Evolutionary conservation across 768 basidiomycete species (phyloP).

Genomic region (Gautieria morchelliformis): DNA sequence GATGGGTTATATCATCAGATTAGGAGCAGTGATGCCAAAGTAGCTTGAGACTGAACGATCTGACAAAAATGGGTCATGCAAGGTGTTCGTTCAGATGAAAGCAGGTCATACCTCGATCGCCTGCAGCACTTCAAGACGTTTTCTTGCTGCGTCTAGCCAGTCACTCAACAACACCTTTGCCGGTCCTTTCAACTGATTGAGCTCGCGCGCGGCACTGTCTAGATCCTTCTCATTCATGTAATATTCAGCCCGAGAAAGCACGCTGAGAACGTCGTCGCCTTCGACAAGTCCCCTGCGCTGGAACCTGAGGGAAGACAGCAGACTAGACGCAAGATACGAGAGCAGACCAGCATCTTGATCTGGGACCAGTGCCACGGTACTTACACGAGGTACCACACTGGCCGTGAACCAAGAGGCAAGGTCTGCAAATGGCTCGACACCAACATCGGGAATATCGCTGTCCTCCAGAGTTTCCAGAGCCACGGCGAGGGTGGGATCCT

Average conservation of each 20-base stretch:
- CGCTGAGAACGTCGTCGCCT: constrained; percentile 79
- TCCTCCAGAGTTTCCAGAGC: constrained; percentile 60
- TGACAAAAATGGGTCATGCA: not conserved
- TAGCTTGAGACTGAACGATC: not conserved
- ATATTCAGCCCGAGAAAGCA: constrained; percentile 81
- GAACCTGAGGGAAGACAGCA: constrained; percentile 70
- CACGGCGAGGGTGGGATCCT: constrained; percentile 57
- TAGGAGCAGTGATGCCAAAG: not conserved
- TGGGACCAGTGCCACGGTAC: constrained; percentile 87
- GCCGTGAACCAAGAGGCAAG: constrained; percentile 86
- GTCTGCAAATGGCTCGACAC: constrained; percentile 82
- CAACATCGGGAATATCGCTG: constrained; percentile 67
- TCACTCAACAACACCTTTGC: constrained; percentile 67
- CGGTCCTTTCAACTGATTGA: constrained; percentile 83
- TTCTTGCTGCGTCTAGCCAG: constrained; percentile 86
- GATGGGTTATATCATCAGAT: not conserved
- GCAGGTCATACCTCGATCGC: constrained; percentile 61
- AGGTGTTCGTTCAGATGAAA: not conserved
- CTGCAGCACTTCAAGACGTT: constrained; percentile 84
- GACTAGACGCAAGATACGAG: constrained; percentile 74
- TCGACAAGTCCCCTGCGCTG: constrained; percentile 65
- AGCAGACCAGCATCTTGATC: constrained; percentile 83
- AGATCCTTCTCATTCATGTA: constrained; percentile 88
- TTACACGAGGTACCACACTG: constrained; percentile 74
- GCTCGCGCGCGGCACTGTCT: constrained; percentile 79